Percentiles rank a stretch among this genome's conserved stretches.
These are phyloP conservation scores for Gautieria morchelliformis DNA, from an alignment of 768 basidiomycete genomes.

Conservation along the genomic window DNA sequence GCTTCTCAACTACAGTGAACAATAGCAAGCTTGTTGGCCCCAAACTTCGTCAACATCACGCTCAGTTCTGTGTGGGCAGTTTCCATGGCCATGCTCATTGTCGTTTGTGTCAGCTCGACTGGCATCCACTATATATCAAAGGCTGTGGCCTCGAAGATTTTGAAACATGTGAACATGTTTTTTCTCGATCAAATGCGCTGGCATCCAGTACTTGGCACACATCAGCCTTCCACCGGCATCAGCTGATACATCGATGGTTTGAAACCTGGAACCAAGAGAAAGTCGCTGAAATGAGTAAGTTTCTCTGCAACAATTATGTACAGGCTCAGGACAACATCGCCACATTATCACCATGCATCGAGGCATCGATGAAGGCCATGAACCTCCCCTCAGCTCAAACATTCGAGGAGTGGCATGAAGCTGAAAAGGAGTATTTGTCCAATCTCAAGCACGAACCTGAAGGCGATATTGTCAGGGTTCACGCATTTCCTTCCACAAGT, in stretches of 20 bases:
- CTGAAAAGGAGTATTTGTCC: not conserved
- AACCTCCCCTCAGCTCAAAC: not conserved
- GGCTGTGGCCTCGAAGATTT: constrained; percentile 20
- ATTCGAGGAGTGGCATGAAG: not conserved
- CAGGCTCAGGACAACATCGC: not conserved
- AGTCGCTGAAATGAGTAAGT: constrained; percentile 9
- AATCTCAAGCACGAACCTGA: not conserved
- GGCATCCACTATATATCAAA: constrained; percentile 18
- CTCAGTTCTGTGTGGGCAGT: not conserved
- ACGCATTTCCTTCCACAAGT: too few relatives aligned
- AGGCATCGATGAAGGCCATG: not conserved
- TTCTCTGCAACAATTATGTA: not conserved
- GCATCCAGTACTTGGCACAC: constrained; percentile 16
- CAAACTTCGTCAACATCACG: not conserved
- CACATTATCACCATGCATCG: not conserved
- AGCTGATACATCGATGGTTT: constrained; percentile 17
- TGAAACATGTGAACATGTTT: constrained; percentile 20
- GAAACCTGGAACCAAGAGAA: constrained; percentile 16
- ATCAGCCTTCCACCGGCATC: constrained; percentile 19
- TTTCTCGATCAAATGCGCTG: constrained; percentile 18
- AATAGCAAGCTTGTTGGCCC: not conserved
- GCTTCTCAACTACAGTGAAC: constrained; percentile 12
- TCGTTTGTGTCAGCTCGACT: constrained; percentile 18
- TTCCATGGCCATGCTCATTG: constrained; percentile 11
- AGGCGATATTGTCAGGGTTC: not conserved